These are phyloP conservation scores for Punctularia strigosozonata DNA, from an alignment of 768 basidiomycete genomes.

Conservation along the genomic window DNA sequence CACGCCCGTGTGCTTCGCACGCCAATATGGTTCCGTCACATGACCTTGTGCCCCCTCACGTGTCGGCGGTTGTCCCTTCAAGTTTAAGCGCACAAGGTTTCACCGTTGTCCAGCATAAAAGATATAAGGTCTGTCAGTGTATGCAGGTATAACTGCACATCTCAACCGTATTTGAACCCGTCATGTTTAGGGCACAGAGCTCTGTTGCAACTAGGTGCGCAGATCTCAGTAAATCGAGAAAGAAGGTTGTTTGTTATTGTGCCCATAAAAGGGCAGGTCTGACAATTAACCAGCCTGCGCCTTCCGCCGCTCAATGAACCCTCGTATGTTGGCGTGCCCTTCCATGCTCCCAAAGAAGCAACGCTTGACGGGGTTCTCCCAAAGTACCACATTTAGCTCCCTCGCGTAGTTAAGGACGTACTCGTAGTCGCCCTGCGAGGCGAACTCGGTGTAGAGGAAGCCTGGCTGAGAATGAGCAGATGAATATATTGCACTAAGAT, in stretches of 20 bases:
- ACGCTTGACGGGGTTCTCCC: conserved; percentile 65
- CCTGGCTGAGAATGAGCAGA: conserved; percentile 31
- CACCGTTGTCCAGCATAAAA: too few species aligned
- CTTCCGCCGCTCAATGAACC: conserved; percentile 68
- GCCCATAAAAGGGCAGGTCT: background rate
- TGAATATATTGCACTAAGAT: conserved; percentile 8
- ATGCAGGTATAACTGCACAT: too few species aligned
- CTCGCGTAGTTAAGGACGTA: conserved; percentile 79
- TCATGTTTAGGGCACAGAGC: too few species aligned
- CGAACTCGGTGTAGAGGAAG: conserved; percentile 81
- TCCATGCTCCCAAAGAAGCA: conserved; percentile 78
- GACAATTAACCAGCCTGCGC: conserved; percentile 14
- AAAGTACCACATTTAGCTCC: conserved; percentile 70
- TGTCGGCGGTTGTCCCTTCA: too few species aligned
- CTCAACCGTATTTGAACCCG: too few species aligned
- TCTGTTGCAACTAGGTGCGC: background rate
- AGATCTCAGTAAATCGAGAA: background rate
- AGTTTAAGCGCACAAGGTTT: too few species aligned
- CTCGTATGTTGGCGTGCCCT: conserved; percentile 67
- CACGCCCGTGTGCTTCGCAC: too few species aligned
- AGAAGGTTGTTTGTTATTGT: background rate
- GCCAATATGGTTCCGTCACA: too few species aligned
- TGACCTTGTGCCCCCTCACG: too few species aligned
- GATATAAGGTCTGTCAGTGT: too few species aligned
- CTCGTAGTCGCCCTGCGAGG: conserved; percentile 79